phyloP scores from a whole-genome alignment of 495 filamentous ascomycete genomes.

The Neurospora sp. region DNA sequence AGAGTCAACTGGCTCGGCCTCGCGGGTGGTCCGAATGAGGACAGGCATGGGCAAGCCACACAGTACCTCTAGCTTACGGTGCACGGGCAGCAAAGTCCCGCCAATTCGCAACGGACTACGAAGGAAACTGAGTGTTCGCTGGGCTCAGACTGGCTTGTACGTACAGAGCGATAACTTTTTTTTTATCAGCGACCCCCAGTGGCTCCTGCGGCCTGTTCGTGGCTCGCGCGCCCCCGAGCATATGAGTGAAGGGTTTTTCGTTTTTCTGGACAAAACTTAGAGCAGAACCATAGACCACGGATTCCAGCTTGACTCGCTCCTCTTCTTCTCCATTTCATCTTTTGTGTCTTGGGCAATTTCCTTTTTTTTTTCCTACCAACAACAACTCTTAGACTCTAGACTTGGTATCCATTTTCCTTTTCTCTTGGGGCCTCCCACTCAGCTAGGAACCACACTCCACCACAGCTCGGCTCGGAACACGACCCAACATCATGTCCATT shows the following conservation, averaged over 20 bases:
- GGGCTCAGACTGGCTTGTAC: background rate
- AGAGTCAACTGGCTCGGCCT: background rate
- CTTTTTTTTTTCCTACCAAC: background rate
- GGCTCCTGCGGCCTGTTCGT: background rate
- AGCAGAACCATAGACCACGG: background rate
- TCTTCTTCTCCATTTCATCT: slow-evolving; percentile 1
- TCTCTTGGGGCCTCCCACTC: background rate
- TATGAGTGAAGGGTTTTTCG: background rate
- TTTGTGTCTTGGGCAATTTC: background rate
- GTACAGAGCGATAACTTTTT: background rate
- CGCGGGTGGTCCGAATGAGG: background rate
- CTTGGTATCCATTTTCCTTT: background rate
- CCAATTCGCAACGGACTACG: background rate
- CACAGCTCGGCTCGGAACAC: background rate
- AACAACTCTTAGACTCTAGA: slow-evolving; percentile 1
- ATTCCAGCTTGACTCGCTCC: slow-evolving; percentile 3
- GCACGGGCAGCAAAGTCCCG: background rate
- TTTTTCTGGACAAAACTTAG: background rate
- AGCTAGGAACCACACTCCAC: background rate
- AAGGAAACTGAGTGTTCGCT: background rate
- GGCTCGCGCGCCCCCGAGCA: background rate
- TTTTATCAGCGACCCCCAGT: background rate
- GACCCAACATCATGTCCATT: slow-evolving; percentile 25
- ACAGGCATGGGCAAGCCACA: background rate
- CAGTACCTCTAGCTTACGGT: background rate